Evolutionary conservation across 2,329 filamentous ascomycete species (phyloP).

Genomic region (Fusarium transvaalense): DNA sequence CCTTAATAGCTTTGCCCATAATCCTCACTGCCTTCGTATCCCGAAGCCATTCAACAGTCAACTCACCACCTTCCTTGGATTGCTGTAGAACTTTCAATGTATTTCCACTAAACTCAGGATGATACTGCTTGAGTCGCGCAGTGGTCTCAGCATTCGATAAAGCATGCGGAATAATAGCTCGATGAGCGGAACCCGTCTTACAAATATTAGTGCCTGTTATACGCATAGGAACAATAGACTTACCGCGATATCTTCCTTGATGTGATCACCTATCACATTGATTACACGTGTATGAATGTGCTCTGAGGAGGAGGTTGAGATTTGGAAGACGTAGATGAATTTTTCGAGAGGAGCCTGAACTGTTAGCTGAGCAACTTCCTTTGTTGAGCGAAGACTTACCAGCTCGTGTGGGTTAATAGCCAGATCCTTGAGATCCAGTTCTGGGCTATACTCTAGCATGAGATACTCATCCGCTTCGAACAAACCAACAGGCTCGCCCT

Average conservation of each 20-base stretch:
- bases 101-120: not conserved
- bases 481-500: not conserved
- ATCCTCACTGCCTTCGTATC: conserved; percentile 6
- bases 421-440: conserved; percentile 12
- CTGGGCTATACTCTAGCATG: conserved; percentile 6
- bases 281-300: conserved; percentile 11
- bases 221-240: accelerated
- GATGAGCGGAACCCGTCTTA: conserved; percentile 20
- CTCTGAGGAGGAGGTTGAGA: not conserved
- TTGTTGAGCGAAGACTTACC: not conserved
- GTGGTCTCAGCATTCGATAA: not conserved
- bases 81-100: conserved; percentile 3
- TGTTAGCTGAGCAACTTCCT: accelerated
- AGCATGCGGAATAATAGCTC: conserved; percentile 10
- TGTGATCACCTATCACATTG: not conserved
- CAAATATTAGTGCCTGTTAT: accelerated
- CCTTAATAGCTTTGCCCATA: not conserved
- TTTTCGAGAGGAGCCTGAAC: not conserved
- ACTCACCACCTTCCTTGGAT: conserved; percentile 10
- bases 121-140: not conserved
- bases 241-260: conserved; percentile 2
- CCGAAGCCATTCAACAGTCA: conserved; percentile 10
- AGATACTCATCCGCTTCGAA: conserved; percentile 23
- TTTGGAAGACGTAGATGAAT: conserved; percentile 17
- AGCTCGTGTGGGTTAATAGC: not conserved